A percentile compares a stretch with the other conserved stretches of the same genome.
These are phyloP conservation scores for Leccinum imitatum DNA, from an alignment of 768 basidiomycete species.

Conservation along the genomic window DNA sequence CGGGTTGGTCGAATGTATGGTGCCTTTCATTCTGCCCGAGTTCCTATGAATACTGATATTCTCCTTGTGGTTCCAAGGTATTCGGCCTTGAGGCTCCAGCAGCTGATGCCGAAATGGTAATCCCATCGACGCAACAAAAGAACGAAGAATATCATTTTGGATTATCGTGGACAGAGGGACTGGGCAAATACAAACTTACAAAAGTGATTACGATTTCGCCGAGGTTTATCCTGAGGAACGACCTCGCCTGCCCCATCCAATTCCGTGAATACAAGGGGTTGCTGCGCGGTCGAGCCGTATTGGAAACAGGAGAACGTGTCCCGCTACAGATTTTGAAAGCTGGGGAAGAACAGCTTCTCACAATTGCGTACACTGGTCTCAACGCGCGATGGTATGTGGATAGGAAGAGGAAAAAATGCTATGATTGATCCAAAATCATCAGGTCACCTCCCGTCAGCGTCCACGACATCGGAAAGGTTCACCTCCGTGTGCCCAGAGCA, in stretches of 20 bases:
- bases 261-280: slow-evolving; percentile 84
- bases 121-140: slow-evolving; percentile 61
- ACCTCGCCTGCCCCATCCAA: slow-evolving; percentile 62
- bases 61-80: slow-evolving; percentile 43
- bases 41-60: slow-evolving; percentile 7
- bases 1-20: slow-evolving; percentile 83
- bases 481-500: slow-evolving; percentile 64
- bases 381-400: slow-evolving; percentile 72
- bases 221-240: slow-evolving; percentile 88
- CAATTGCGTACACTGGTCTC: slow-evolving; percentile 82
- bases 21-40: slow-evolving; percentile 6
- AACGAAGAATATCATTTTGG: slow-evolving; percentile 77
- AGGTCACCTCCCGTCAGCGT: slow-evolving; percentile 95
- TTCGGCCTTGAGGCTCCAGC: slow-evolving; percentile 89
- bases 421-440: slow-evolving; percentile 2
- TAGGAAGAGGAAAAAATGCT: not conserved
- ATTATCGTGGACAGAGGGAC: slow-evolving; percentile 87
- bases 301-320: slow-evolving; percentile 67
- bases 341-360: slow-evolving; percentile 72
- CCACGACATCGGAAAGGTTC: slow-evolving; percentile 82
- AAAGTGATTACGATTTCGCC: slow-evolving; percentile 93
- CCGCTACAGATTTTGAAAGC: slow-evolving; percentile 67
- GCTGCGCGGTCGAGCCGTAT: slow-evolving; percentile 56
- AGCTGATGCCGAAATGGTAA: slow-evolving; percentile 81
- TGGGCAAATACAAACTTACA: slow-evolving; percentile 95